Evolutionary conservation across 2,329 filamentous ascomycete genomes (phyloP), one percentile per base, ranked within the genome.

Genomic region (Colletotrichum eremochloae): DNA sequence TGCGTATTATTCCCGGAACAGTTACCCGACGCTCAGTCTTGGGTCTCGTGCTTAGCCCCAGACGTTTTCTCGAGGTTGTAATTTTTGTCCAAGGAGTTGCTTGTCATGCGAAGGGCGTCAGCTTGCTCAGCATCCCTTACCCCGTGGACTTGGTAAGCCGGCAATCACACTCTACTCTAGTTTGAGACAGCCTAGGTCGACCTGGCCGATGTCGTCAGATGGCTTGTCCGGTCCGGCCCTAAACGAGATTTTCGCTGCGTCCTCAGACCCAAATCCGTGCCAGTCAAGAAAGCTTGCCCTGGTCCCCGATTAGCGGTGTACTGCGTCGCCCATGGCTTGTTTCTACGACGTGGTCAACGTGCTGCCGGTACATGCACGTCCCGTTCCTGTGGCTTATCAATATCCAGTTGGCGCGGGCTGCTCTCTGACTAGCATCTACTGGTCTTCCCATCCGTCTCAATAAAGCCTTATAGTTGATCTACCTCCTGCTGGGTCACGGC

Each of bases 221-320:
- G 38, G 38, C 42, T 61, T 61, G 29, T 31, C 33, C 55, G 55
- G 33, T 38, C 20, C 55, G 55, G 33, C 36, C n/a, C 55, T 42
- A 42, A n/a, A 14, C 36, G 4, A 24, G 5, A 42, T 18, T 2
- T 4, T 29, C n/a, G n/a, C 36, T 24, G 36, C 33, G 9, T 29
- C 7, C n/a, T 42, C 11, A 15, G 14, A 11, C 36, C 8, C n/a
- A 18, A n/a, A 36, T 5, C 36, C 20, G 20, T 36, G 6, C 36
- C 38, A 18, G 3, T 3, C n/a, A 18, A 12, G 18, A 38, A 56
- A 38, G 53, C 33, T 56, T 24, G 53, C 24, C 33, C 15, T 38
- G 53, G 14, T n/a, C 14, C 12, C 53, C 11, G 3, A 18, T 18
- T 40, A 12, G 20, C 36, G 20, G 20, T 3, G 48, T 31, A 5